Conservation (phyloP, 306 rosid genomes). For the Styphnolobium japonicum region DNA sequence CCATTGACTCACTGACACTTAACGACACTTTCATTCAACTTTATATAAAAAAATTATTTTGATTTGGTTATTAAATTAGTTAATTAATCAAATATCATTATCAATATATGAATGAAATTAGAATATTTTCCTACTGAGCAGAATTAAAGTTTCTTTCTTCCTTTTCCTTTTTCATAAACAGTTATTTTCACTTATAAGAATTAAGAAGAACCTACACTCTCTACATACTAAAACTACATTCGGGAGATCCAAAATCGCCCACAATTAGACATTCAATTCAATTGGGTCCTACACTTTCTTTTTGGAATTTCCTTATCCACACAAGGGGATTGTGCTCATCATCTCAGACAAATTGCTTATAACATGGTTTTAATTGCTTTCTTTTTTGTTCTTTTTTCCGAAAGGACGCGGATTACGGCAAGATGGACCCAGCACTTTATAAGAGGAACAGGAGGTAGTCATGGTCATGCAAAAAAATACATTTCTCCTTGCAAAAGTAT, state of each 20-base stretch:
- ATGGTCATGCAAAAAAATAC: neutral
- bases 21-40: too few species aligned
- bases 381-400: neutral
- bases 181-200: neutral
- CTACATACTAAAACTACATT: neutral
- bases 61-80: too few species aligned
- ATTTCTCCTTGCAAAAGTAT: neutral
- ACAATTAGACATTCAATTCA: neutral
- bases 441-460: neutral
- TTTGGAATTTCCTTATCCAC: neutral
- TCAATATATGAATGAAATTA: too few species aligned
- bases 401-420: constrained; percentile 30
- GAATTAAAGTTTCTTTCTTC: too few species aligned
- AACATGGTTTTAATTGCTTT: neutral
- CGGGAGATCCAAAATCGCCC: neutral
- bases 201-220: neutral
- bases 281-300: constrained; percentile 6
- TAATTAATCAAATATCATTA: too few species aligned
- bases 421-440: constrained; percentile 5
- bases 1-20: too few species aligned
- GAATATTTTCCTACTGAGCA: too few species aligned
- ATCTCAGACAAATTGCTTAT: constrained; percentile 11
- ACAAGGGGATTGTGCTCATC: constrained; percentile 25
- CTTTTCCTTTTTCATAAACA: neutral
- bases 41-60: too few species aligned